A percentile compares a stretch with the other conserved stretches of the same genome.
phyloP scores from a whole-genome alignment of 148 eudicot genomes.

The Vaccinium darrowii region DNA sequence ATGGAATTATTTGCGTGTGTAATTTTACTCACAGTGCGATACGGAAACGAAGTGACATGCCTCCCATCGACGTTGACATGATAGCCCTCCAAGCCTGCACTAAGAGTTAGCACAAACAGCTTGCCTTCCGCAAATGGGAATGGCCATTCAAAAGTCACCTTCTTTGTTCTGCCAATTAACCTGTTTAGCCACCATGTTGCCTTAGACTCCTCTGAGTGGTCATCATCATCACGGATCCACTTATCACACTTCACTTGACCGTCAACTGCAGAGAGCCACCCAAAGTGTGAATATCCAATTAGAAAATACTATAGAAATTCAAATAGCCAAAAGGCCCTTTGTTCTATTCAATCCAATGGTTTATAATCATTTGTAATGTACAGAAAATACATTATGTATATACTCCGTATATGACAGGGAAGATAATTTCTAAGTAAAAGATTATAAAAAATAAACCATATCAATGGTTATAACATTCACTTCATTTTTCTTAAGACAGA shows the following conservation, averaged over 20 bases:
- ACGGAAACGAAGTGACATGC: constrained; percentile 84
- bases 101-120: constrained; percentile 71
- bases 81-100: constrained; percentile 87
- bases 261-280: constrained; percentile 44
- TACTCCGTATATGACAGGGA: background rate
- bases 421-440: background rate
- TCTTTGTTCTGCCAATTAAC: constrained; percentile 62
- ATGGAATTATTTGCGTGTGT: background rate
- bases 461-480: background rate
- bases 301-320: background rate
- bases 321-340: background rate
- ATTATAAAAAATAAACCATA: background rate
- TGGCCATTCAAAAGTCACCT: constrained; percentile 79
- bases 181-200: constrained; percentile 78
- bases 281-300: background rate
- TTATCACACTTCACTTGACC: constrained; percentile 71
- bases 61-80: constrained; percentile 81
- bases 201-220: constrained; percentile 58
- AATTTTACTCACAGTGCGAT: constrained; percentile 70
- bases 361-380: too few species aligned
- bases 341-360: background rate
- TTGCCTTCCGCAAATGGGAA: constrained; percentile 80
- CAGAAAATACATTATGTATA: background rate
- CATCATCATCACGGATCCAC: constrained; percentile 75
- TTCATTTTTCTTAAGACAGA: background rate